Evolutionary conservation across 305 asterid genomes (phyloP), one percentile per base, ranked within the genome.

Genomic region (Plantago coronopus): DNA sequence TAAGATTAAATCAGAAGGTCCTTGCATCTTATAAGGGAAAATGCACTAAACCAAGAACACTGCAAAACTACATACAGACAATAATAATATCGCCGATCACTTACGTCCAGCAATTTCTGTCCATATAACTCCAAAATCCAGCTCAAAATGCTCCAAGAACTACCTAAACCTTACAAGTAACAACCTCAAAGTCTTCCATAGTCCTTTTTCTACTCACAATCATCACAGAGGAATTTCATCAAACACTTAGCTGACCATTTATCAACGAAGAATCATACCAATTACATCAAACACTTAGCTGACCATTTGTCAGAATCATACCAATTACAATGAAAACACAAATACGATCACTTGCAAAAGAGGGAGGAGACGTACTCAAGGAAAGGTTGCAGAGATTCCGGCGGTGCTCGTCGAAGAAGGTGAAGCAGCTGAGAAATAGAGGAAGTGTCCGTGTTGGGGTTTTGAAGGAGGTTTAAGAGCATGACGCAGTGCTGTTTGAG

Each of bases 391-490:
- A 93, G 87, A 34, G 82, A 68, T 34, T 29, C 61, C 12, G 85
- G 58, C 51, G 89, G 51, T 38, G 87, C 79, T 17, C 72, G 75
- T 57, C 67, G 89, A 37, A 85, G 88, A 62, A 89, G 77, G 38
- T 59, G 81, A 48, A 76, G 94, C 40, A 89, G 78, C 66, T 73
- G 83, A 66, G 81, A 57, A 17, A 80, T 60, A 56, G 76, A 72
- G 12, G 83, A 62, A n/a, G 69, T 65, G 48, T 65, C 63, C 16
- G 67, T 78, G 43, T 69, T 68, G 19, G 97, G 84, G 71, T 78
- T 82, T 61, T 80, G 89, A 55, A 74, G 76, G 57, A 85, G 87
- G 61, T 79, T 86, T 54, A 93, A 76, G 34, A 93, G 56, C 76
- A 79, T 80, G 44, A 89, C 66, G 59, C 85, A 81, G 71, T 62